phyloP scores from a whole-genome alignment of 2,329 filamentous ascomycete genomes.

The Orbilia javanica region DNA sequence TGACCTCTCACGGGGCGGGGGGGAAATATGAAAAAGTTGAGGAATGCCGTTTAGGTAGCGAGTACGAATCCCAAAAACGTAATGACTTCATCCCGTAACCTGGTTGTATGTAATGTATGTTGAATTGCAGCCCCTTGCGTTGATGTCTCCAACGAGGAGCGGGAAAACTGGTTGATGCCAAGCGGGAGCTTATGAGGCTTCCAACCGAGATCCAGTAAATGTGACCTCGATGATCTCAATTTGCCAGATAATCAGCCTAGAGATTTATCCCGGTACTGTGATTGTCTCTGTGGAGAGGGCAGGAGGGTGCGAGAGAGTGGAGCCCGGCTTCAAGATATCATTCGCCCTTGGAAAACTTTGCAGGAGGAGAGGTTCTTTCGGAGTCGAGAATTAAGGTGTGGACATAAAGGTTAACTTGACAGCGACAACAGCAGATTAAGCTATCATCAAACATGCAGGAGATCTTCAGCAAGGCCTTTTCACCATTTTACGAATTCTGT shows the following conservation, averaged over 20 bases:
- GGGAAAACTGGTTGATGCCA: constrained; percentile 39
- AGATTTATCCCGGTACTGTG: constrained; percentile 14
- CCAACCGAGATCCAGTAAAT: constrained; percentile 35
- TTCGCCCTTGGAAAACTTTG: constrained; percentile 34
- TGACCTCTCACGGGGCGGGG: constrained; percentile 20
- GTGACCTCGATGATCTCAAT: constrained; percentile 42
- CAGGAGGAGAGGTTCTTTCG: constrained; percentile 39
- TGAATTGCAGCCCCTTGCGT: constrained; percentile 36
- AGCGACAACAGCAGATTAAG: constrained; percentile 48
- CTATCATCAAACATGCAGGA: constrained; percentile 40
- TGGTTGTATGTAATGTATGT: constrained; percentile 13
- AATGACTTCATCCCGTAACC: constrained; percentile 50
- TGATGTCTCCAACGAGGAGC: constrained; percentile 40
- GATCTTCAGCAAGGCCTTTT: constrained; percentile 41
- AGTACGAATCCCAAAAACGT: constrained; percentile 11
- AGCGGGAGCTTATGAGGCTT: constrained; percentile 34
- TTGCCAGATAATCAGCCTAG: constrained; percentile 54
- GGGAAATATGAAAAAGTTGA: constrained; percentile 19
- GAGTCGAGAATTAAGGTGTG: constrained; percentile 53
- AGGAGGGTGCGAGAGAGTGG: constrained; percentile 10
- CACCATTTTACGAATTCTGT: constrained; percentile 43
- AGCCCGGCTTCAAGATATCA: constrained; percentile 2
- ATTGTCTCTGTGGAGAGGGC: constrained; percentile 20
- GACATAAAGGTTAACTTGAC: constrained; percentile 52
- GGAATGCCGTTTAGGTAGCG: constrained; percentile 28